Evolutionary conservation across 2,329 filamentous ascomycete genomes (phyloP).

Genomic region (Metarhizium sp.): DNA sequence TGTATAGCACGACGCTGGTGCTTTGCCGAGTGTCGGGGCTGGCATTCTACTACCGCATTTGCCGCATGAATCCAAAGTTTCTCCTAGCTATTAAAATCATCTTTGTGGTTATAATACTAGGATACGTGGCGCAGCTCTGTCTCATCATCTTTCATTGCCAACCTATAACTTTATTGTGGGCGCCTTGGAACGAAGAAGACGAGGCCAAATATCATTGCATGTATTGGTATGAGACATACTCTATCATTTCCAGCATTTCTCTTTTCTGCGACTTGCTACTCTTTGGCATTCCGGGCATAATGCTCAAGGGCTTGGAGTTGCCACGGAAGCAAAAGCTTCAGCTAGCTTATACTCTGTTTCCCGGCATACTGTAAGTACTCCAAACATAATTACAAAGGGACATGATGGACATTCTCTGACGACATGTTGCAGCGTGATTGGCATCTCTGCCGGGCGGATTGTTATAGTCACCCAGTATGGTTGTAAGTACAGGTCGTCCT

Average conservation of each 20-base stretch:
- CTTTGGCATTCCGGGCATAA: slow-evolving; percentile 3
- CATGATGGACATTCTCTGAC: background rate
- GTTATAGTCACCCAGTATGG: background rate
- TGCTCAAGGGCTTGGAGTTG: slow-evolving; percentile 2
- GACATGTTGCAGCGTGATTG: background rate
- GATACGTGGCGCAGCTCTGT: slow-evolving; percentile 1
- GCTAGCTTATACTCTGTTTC: slow-evolving; percentile 1
- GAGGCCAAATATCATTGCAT: background rate
- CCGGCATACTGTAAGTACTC: slow-evolving; percentile 3
- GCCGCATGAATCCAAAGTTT: slow-evolving; percentile 1
- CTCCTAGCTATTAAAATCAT: slow-evolving; percentile 1
- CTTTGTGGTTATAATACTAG: background rate
- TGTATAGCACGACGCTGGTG: slow-evolving; percentile 2
- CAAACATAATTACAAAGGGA: too few species aligned
- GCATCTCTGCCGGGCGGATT: background rate
- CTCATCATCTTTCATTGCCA: slow-evolving; percentile 4
- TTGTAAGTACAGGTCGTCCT: background rate
- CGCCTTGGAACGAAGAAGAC: background rate
- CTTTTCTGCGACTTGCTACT: slow-evolving; percentile 2
- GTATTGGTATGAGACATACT: background rate
- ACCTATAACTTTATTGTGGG: slow-evolving; percentile 2
- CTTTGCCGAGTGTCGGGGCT: slow-evolving; percentile 4
- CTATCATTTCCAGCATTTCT: background rate
- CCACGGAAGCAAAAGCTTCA: slow-evolving; percentile 3
- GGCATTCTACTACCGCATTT: slow-evolving; percentile 6